Base-by-base conservation (phyloP, 805 yeast genomes). In the Candida railenensis region DNA sequence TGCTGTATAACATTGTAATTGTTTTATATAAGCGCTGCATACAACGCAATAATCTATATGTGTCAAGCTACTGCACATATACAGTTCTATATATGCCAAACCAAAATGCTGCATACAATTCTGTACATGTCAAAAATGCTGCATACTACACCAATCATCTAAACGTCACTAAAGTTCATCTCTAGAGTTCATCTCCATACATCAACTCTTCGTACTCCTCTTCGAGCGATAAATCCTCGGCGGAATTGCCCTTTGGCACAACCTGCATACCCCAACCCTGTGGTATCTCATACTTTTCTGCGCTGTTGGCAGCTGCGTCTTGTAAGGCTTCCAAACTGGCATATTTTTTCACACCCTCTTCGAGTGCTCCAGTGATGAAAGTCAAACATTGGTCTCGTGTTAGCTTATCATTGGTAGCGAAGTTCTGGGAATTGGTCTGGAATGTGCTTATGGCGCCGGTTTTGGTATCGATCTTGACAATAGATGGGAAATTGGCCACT, bases 401-500 rank as follows among this genome's bases (percentile, higher is more conserved):
- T 11, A 67, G 42, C 34, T 40, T 57, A 15, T 46, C 53, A 44
- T 51, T 59, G 12, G 30, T 34, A 46, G 50, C 30, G 12, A 48
- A 53, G 43, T 53, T 54, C 40, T 58, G 60, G 12, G 59, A 52
- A 15, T 55, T 53, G 8, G 66, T 63, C 30, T 58, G 57, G 50
- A 43, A 62, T 3, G 52, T 50, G 45, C 56, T 59, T 45, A 65
- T 61, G 15, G 50, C 50, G 8, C 51, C 65, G n/a, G 43, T 46
- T 9, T 52, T 54, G 22, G 44, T 56, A 57, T 40, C 61, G 57
- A 59, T 58, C 56, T 51, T 69, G 39, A 51, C 65, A 54, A 53
- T 61, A 50, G 66, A 63, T 22, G 61, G 76, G 37, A 59, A 59
- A 46, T 66, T 63, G 44, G 64, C 63, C 16, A 72, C 58, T 32